phyloP scores from a whole-genome alignment of 257 asterid species.

The Nicotiana paniculata region DNA sequence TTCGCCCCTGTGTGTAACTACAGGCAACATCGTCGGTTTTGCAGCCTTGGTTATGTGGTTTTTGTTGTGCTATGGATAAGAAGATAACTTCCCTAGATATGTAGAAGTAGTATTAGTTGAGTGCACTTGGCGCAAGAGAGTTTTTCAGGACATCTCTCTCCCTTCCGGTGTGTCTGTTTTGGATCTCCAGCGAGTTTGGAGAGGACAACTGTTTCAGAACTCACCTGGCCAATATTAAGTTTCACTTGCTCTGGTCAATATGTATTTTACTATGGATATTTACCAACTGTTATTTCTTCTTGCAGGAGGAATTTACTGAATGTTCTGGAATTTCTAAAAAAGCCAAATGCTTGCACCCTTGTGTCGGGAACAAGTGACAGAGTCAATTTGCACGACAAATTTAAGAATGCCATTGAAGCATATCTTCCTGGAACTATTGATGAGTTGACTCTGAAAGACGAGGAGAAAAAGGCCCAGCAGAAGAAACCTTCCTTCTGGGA shows the following conservation, averaged over 20 bases:
- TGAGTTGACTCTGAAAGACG: slow-evolving; percentile 42
- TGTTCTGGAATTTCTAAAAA: slow-evolving; percentile 75
- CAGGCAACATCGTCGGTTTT: background rate
- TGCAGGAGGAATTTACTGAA: slow-evolving; percentile 85
- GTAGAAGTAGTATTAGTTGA: background rate
- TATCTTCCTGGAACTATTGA: slow-evolving; percentile 68
- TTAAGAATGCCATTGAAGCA: slow-evolving; percentile 57
- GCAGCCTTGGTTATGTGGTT: background rate
- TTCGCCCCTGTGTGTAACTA: too few relatives aligned
- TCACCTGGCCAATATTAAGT: background rate
- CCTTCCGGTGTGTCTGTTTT: background rate
- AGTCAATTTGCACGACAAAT: slow-evolving; percentile 66
- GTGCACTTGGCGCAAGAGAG: background rate
- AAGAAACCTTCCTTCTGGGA: slow-evolving; percentile 88
- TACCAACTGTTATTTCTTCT: background rate
- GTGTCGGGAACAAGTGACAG: slow-evolving; percentile 94
- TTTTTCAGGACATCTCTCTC: background rate
- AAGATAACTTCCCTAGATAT: background rate
- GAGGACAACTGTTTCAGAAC: background rate
- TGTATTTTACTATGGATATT: background rate
- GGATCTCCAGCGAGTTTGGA: background rate
- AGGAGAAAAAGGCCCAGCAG: slow-evolving; percentile 44
- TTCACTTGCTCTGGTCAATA: background rate
- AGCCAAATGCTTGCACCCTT: slow-evolving; percentile 80
- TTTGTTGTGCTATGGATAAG: background rate